phyloP scores from a whole-genome alignment of 495 filamentous ascomycete genomes.

The Penicilliopsis zonata region DNA sequence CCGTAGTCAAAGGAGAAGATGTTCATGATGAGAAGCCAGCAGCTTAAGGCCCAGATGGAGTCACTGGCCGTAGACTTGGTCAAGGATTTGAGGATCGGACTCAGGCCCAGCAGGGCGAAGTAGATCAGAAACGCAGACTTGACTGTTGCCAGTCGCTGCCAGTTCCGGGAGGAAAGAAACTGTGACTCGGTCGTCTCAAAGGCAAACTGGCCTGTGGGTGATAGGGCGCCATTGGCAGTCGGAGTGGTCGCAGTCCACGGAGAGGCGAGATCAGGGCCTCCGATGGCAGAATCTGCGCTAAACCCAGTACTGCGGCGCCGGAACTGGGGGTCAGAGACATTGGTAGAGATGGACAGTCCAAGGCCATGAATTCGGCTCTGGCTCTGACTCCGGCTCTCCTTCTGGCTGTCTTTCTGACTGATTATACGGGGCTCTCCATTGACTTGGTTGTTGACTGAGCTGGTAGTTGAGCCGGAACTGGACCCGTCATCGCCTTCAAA shows the following conservation, averaged over 20 bases:
- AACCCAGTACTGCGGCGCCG: constrained; percentile 10
- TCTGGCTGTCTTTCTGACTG: constrained; percentile 12
- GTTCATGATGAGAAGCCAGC: constrained; percentile 87
- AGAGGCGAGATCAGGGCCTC: constrained; percentile 1
- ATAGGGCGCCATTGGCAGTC: constrained; percentile 4
- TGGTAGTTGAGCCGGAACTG: constrained; percentile 33
- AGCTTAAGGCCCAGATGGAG: constrained; percentile 93
- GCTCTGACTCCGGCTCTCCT: constrained; percentile 17
- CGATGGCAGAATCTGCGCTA: constrained; percentile 7
- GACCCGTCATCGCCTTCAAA: constrained; percentile 33
- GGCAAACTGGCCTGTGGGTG: constrained; percentile 3
- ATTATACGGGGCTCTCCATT: too few relatives aligned
- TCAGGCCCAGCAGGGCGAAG: constrained; percentile 77
- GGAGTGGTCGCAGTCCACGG: constrained; percentile 2
- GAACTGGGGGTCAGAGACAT: constrained; percentile 15
- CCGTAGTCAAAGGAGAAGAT: constrained; percentile 97
- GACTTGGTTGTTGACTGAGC: constrained; percentile 19
- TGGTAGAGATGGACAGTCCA: constrained; percentile 29
- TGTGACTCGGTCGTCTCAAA: constrained; percentile 10
- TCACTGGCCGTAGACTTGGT: constrained; percentile 82
- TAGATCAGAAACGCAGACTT: constrained; percentile 94
- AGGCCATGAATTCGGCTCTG: constrained; percentile 31
- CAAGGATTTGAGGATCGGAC: constrained; percentile 87
- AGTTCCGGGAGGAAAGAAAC: constrained; percentile 45
- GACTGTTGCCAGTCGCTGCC: constrained; percentile 55